Evolutionary conservation across 305 asterid genomes (phyloP).

Genomic region (Fraxinus greggii): DNA sequence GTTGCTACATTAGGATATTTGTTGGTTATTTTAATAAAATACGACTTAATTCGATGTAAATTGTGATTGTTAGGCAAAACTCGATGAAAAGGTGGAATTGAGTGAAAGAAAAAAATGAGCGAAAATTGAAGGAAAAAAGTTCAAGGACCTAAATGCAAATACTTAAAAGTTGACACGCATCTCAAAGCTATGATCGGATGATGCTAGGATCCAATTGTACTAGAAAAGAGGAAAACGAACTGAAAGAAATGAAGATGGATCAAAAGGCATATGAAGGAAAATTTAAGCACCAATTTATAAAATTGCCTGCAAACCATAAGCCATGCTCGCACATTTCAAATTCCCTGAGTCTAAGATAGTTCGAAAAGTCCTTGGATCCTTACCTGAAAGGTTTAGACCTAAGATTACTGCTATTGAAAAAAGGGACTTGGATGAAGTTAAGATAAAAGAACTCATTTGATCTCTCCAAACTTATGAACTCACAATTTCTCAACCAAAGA

Average conservation of each 20-base stretch:
- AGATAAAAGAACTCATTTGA: too few species aligned
- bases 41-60: background rate
- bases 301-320: background rate
- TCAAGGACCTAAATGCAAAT: too few species aligned
- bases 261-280: background rate
- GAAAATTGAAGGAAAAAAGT: background rate
- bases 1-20: too few species aligned
- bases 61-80: background rate
- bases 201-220: background rate
- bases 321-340: too few species aligned
- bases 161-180: background rate
- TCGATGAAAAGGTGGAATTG: background rate
- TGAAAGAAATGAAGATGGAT: background rate
- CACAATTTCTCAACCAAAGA: too few species aligned
- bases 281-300: background rate
- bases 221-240: too few species aligned
- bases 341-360: too few species aligned
- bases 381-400: too few species aligned
- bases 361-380: too few species aligned
- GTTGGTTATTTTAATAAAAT: background rate
- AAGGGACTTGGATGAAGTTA: too few species aligned
- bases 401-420: too few species aligned
- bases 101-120: background rate
- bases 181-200: background rate
- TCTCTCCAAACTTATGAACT: too few species aligned